These are phyloP conservation scores for Ceratobasidium sp. DNA, from an alignment of 1,284 basidiomycete species.

Conservation along the genomic window DNA sequence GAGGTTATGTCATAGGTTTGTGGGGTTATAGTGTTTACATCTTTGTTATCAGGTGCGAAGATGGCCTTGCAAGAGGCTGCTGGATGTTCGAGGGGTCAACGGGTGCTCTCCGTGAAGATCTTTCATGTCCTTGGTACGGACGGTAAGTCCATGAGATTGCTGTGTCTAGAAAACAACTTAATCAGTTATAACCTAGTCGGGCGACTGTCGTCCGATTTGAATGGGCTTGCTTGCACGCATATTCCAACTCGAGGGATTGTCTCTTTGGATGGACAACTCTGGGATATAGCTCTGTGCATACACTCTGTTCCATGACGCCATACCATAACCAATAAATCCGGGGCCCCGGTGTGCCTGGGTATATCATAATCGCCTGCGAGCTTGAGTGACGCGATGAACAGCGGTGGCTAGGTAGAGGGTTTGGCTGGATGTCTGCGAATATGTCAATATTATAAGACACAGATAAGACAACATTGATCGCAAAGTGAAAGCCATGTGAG, in stretches of 20 bases:
- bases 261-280: not conserved
- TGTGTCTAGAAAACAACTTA: not conserved
- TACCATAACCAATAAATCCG: not conserved
- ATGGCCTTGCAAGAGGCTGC: not conserved
- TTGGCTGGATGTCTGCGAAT: not conserved
- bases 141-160: not conserved
- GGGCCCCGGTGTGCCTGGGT: too few relatives aligned
- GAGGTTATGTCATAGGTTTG: too few relatives aligned
- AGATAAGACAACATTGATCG: not conserved
- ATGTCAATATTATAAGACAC: not conserved
- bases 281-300: slow-evolving; percentile 20
- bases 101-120: slow-evolving; percentile 12
- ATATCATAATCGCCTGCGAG: too few relatives aligned
- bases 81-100: not conserved
- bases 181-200: not conserved
- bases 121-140: not conserved
- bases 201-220: not conserved
- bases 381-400: not conserved
- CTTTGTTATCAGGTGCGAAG: not conserved
- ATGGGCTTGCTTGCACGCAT: not conserved
- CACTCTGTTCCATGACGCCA: slow-evolving; percentile 5
- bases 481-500: not conserved
- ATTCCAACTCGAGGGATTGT: slow-evolving; percentile 27
- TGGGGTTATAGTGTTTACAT: not conserved
- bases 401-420: not conserved